Conservation (phyloP, 768 basidiomycete species). For the Tylopilus plumbeoviolaceoides region DNA sequence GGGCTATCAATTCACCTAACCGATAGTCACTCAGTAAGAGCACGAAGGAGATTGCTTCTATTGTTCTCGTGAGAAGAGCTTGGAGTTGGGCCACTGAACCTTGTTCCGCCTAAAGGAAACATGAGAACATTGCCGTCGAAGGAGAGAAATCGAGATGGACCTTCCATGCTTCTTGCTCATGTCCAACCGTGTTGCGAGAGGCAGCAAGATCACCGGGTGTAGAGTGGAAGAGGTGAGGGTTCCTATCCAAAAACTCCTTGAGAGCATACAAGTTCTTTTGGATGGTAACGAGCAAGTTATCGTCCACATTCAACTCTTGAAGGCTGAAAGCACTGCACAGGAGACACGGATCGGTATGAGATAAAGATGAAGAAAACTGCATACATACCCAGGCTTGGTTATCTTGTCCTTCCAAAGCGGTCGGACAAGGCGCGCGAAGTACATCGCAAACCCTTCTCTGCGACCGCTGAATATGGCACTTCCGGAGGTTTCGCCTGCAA, state of each 20-base stretch:
- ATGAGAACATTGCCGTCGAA: conserved; percentile 7
- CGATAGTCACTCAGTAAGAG: conserved; percentile 90
- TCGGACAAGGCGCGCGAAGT: conserved; percentile 79
- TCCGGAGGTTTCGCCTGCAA: conserved; percentile 60
- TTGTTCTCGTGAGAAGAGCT: conserved; percentile 72
- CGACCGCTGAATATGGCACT: conserved; percentile 81
- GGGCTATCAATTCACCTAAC: conserved; percentile 76
- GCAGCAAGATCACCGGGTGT: conserved; percentile 66
- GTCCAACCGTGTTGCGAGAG: conserved; percentile 48
- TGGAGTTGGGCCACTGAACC: conserved; percentile 75
- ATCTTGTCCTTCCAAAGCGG: conserved; percentile 87
- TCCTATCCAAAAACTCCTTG: conserved; percentile 73
- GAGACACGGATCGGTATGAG: neutral
- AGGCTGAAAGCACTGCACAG: conserved; percentile 36
- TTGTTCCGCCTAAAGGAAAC: conserved; percentile 63
- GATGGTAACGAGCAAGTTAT: conserved; percentile 58
- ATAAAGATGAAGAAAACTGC: neutral
- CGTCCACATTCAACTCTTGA: conserved; percentile 61
- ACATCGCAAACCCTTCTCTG: conserved; percentile 83
- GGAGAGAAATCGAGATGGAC: conserved; percentile 34
- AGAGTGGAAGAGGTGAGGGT: conserved; percentile 82
- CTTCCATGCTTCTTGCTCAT: conserved; percentile 89
- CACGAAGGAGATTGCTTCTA: conserved; percentile 93
- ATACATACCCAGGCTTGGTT: conserved; percentile 54
- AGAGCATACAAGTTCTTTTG: conserved; percentile 78